Evolutionary conservation across 441 rosid genomes (phyloP), one percentile per base, ranked within the genome.

Genomic region (Eutrema salsugineum): DNA sequence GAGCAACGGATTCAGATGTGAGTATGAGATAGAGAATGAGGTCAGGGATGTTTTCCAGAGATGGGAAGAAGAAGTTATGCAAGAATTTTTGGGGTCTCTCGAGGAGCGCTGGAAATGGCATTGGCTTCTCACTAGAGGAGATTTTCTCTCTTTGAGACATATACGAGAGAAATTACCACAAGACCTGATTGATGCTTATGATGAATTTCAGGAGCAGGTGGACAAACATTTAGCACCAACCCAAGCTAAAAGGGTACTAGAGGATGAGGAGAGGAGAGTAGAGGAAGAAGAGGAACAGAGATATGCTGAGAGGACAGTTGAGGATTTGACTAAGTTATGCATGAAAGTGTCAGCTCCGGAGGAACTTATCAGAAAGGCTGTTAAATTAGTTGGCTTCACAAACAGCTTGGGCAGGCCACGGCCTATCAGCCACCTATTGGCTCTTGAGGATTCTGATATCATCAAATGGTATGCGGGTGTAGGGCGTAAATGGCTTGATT

Each of bases 391-490:
- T 42, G 94, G 96, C 36, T 89, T 93, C 77, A 91, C 98, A 14
- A 93, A 93, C 79, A 82, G 70, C 42, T 86, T 89, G 97, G 98
- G 98, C 9, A 87, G 98, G n/a, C 98, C 98, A 11, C 84, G 94
- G 60, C 94, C 98, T 40, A 84, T 93, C 65, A 77, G 71, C 72
- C 75, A 84, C 58, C 94, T 91, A 11, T 28, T 81, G 54, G 84
- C 82, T 63, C 80, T 93, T 9, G 97, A 93, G 65, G 98, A 93
- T 78, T 81, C 89, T 12, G 94, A 93, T 79, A 93, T 93, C 61
- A 75, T 93, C 78, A 93, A 88, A 78, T 93, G 98, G 98, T 93
- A 89, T 77, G 89, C 96, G 3, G 98, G 98, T 50, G 73, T 93
- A 40, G 98, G 96, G 46, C 83, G 85, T 77, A 86, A 84, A 82